phyloP scores from a whole-genome alignment of 2,329 filamentous ascomycete species.

The Truncatella angustata region DNA sequence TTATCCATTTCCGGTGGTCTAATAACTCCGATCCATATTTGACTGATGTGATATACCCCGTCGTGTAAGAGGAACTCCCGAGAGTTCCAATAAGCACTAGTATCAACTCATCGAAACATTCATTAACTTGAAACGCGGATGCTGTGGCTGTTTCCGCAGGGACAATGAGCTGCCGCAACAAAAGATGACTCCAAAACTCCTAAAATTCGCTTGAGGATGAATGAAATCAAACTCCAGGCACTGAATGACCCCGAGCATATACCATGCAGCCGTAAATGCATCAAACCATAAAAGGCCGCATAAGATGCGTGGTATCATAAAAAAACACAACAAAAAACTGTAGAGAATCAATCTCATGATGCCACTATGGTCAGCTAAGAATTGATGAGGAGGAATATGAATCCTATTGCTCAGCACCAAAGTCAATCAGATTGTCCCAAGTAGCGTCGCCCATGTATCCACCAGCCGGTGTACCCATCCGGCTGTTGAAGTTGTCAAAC shows the following conservation, averaged over 20 bases:
- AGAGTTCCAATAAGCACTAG: too few species aligned
- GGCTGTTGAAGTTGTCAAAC: conserved; percentile 15
- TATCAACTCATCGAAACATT: not conserved
- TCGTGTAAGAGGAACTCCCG: conserved; percentile 7
- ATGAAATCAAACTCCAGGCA: not conserved
- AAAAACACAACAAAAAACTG: conserved; percentile 1
- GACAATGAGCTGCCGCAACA: too few species aligned
- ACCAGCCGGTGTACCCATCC: conserved; percentile 19
- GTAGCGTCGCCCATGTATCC: conserved; percentile 16
- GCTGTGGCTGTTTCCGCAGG: not conserved
- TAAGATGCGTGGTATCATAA: conserved; percentile 14
- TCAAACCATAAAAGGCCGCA: conserved; percentile 15
- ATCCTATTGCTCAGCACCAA: conserved; percentile 24
- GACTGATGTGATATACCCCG: not conserved
- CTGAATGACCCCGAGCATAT: not conserved
- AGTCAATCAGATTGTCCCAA: conserved; percentile 30
- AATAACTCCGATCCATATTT: not conserved
- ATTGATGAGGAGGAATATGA: not conserved
- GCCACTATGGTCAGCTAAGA: not conserved
- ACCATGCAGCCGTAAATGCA: conserved; percentile 8
- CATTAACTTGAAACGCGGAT: not conserved
- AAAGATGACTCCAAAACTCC: too few species aligned
- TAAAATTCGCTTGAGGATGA: not conserved
- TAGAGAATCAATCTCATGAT: not conserved
- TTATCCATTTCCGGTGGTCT: not conserved